phyloP scores from a whole-genome alignment of 2,329 filamentous ascomycete genomes.

The Exophiala xenobiotica region DNA sequence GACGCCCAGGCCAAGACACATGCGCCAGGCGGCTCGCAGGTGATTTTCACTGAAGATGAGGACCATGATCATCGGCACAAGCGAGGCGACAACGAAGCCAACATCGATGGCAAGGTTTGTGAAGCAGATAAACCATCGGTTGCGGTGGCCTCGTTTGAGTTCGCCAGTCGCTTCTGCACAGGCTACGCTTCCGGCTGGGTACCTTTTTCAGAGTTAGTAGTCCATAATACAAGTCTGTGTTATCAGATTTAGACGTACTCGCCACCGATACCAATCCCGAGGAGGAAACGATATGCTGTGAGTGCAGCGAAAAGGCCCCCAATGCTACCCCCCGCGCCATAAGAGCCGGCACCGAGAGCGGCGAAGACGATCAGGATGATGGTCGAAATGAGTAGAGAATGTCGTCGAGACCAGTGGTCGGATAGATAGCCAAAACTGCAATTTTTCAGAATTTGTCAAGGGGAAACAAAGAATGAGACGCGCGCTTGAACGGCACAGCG shows the following conservation, averaged over 20 bases:
- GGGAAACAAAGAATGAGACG: no score
- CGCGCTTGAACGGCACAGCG: no score
- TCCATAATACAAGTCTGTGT: no score
- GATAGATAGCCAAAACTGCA: conserved; percentile 78
- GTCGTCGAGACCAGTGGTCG: conserved; percentile 81
- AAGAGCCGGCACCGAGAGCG: conserved; percentile 72
- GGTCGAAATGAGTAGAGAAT: conserved; percentile 77
- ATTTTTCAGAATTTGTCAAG: no score
- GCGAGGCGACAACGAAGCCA: conserved; percentile 77
- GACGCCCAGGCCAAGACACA: conserved; percentile 73
- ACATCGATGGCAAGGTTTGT: conserved; percentile 85
- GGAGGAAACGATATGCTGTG: conserved; percentile 80
- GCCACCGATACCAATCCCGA: conserved; percentile 75
- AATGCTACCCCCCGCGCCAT: conserved; percentile 67
- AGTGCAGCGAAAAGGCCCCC: conserved; percentile 74
- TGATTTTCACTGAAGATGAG: conserved; percentile 61
- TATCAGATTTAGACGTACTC: no score
- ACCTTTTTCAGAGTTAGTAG: conserved; percentile 39
- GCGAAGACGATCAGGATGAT: conserved; percentile 83
- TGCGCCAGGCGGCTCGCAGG: conserved; percentile 75
- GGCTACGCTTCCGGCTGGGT: conserved; percentile 68
- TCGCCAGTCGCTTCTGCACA: conserved; percentile 82
- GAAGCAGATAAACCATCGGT: conserved; percentile 88
- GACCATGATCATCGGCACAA: conserved; percentile 69
- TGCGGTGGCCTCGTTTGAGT: conserved; percentile 75